Percentiles rank a stretch among this genome's conserved stretches.
Conservation (phyloP, 805 yeast species). For the Cyberlindnera veronae region DNA sequence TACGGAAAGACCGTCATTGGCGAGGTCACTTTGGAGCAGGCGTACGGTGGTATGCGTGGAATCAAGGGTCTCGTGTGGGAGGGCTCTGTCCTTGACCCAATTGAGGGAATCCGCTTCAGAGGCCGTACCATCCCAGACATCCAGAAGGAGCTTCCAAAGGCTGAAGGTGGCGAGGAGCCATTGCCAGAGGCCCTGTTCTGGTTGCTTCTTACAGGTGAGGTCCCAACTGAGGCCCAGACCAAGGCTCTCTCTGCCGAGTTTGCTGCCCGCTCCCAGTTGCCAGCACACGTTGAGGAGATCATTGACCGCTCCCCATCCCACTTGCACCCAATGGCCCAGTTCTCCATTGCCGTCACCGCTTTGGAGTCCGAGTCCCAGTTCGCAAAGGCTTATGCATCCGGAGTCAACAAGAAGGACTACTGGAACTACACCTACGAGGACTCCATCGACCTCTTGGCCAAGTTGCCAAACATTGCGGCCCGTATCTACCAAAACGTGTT, state of each 20-base stretch:
- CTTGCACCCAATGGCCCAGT: constrained; percentile 89
- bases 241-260: constrained; percentile 70
- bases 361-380: constrained; percentile 80
- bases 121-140: constrained; percentile 81
- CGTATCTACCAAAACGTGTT: constrained; percentile 81
- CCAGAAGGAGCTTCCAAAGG: constrained; percentile 70
- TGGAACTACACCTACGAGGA: constrained; percentile 85
- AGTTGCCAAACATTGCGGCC: constrained; percentile 77
- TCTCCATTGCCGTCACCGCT: constrained; percentile 78
- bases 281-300: constrained; percentile 71
- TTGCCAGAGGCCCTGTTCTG: constrained; percentile 82
- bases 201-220: constrained; percentile 79
- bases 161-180: constrained; percentile 60
- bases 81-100: constrained; percentile 81
- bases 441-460: constrained; percentile 74
- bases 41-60: constrained; percentile 91
- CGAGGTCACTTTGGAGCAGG: constrained; percentile 72
- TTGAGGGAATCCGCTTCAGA: constrained; percentile 84
- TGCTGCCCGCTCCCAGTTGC: constrained; percentile 73
- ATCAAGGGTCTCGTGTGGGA: constrained; percentile 85
- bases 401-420: constrained; percentile 78
- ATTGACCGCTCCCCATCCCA: constrained; percentile 71
- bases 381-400: constrained; percentile 81
- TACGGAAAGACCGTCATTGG: constrained; percentile 76
- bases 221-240: constrained; percentile 70